Conservation (phyloP, 805 yeast genomes). For the Suhomyces tanzawaensis region DNA sequence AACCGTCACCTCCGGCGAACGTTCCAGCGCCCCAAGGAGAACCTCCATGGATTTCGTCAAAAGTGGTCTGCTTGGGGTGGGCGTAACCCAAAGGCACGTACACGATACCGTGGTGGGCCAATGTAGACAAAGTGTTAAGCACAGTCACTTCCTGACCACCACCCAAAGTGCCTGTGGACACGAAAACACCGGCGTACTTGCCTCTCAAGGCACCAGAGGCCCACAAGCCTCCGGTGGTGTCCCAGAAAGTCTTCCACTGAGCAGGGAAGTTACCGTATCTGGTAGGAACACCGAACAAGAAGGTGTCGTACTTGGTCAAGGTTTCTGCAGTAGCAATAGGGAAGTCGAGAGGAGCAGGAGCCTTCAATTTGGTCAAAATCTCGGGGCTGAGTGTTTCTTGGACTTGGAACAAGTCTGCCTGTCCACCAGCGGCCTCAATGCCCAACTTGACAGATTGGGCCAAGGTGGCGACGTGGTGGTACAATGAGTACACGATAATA, state of each 20-base stretch:
- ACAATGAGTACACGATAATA: constrained; percentile 61
- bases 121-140: constrained; percentile 20
- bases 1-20: constrained; percentile 24
- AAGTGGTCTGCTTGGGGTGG: constrained; percentile 14
- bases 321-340: constrained; percentile 22
- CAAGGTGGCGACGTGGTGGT: constrained; percentile 68
- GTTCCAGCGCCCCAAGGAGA: constrained; percentile 30
- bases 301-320: constrained; percentile 23
- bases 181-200: constrained; percentile 24
- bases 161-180: constrained; percentile 23
- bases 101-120: constrained; percentile 25
- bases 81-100: constrained; percentile 26
- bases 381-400: constrained; percentile 68
- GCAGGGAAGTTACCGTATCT: constrained; percentile 25
- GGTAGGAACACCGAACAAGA: constrained; percentile 27
- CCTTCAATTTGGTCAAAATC: constrained; percentile 53
- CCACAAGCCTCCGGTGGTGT: constrained; percentile 24
- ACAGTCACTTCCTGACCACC: constrained; percentile 28
- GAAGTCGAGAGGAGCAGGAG: constrained; percentile 44
- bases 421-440: constrained; percentile 60
- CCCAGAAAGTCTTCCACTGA: constrained; percentile 25
- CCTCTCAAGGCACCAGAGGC: constrained; percentile 20
- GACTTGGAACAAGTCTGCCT: constrained; percentile 69
- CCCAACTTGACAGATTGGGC: constrained; percentile 70
- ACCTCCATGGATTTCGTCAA: constrained; percentile 24